Percentiles rank a stretch among this genome's conserved stretches.
phyloP scores from a whole-genome alignment of 805 yeast genomes.

The Lachancea thermotolerans region DNA sequence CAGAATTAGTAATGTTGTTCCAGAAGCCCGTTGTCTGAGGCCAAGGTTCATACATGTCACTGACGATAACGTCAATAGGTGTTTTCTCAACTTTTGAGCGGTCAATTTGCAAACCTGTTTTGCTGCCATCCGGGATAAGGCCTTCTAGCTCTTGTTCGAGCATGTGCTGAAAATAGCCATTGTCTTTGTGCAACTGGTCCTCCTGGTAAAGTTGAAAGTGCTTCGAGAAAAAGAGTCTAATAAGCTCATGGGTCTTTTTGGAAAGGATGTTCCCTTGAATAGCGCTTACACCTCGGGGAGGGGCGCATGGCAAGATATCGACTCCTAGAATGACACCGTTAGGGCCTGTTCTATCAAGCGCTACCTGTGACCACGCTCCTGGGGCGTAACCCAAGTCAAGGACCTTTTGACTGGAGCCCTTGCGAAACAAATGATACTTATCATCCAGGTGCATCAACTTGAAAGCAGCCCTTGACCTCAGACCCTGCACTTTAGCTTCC shows the following conservation, averaged over 20 bases:
- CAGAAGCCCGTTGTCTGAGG: conserved; percentile 45
- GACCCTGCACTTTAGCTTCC: conserved; percentile 56
- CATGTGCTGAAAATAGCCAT: conserved; percentile 19
- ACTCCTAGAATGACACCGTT: conserved; percentile 66
- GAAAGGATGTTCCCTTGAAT: conserved; percentile 86
- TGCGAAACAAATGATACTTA: conserved; percentile 51
- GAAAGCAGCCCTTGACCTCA: conserved; percentile 84
- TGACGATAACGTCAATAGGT: conserved; percentile 60
- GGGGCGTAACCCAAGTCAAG: conserved; percentile 92
- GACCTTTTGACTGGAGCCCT: conserved; percentile 43
- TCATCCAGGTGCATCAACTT: conserved; percentile 72
- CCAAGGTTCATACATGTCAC: conserved; percentile 78
- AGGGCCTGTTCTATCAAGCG: conserved; percentile 44
- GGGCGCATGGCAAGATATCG: conserved; percentile 70
- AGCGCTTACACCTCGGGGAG: conserved; percentile 73
- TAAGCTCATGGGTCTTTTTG: conserved; percentile 49
- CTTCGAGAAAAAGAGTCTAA: conserved; percentile 43
- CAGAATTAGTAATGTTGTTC: conserved; percentile 64
- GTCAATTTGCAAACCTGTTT: too few relatives aligned
- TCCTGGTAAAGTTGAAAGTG: conserved; percentile 27
- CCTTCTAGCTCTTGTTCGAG: conserved; percentile 14
- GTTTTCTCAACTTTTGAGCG: conserved; percentile 11
- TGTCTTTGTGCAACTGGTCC: conserved; percentile 30
- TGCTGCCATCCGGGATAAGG: too few relatives aligned
- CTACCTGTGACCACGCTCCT: conserved; percentile 92